Evolutionary conservation across 768 basidiomycete species (phyloP).

Genomic region (Sporobolomyces roseus): DNA sequence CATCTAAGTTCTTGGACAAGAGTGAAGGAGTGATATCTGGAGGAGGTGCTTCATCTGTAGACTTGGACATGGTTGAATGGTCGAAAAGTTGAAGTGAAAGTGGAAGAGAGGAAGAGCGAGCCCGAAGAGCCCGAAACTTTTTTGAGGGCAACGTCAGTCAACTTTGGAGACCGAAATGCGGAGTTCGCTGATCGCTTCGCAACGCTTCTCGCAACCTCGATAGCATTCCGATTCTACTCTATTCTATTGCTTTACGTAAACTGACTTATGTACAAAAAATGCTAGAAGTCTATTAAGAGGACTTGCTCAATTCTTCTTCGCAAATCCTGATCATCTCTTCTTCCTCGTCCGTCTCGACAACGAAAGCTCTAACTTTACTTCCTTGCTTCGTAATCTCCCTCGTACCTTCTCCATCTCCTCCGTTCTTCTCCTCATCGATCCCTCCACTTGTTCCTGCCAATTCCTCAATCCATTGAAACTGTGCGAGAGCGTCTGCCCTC

Average conservation of each 20-base stretch:
- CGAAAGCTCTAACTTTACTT: constrained; percentile 48
- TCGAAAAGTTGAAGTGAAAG: neutral
- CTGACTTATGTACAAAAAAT: too few species aligned
- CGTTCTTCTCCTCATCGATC: constrained; percentile 54
- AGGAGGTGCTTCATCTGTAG: constrained; percentile 24
- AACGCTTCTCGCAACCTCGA: too few species aligned
- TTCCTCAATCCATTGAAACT: constrained; percentile 63
- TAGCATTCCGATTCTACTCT: too few species aligned
- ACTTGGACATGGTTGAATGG: constrained; percentile 6
- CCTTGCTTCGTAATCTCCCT: constrained; percentile 45
- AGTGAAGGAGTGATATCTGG: constrained; percentile 27
- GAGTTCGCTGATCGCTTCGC: too few species aligned
- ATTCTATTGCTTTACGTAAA: too few species aligned
- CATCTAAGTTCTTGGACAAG: constrained; percentile 1
- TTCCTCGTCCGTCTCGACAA: constrained; percentile 53
- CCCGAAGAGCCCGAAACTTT: too few species aligned
- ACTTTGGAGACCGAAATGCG: neutral
- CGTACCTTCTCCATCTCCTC: constrained; percentile 28
- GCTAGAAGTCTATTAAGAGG: too few species aligned
- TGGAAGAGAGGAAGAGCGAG: neutral
- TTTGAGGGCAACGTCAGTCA: neutral
- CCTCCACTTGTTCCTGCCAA: constrained; percentile 53
- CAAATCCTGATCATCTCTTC: constrained; percentile 41
- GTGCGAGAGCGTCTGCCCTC: constrained; percentile 58
- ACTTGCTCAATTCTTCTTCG: constrained; percentile 15